phyloP scores from a whole-genome alignment of 2,329 filamentous ascomycete species.

The Fusarium agapanthi region DNA sequence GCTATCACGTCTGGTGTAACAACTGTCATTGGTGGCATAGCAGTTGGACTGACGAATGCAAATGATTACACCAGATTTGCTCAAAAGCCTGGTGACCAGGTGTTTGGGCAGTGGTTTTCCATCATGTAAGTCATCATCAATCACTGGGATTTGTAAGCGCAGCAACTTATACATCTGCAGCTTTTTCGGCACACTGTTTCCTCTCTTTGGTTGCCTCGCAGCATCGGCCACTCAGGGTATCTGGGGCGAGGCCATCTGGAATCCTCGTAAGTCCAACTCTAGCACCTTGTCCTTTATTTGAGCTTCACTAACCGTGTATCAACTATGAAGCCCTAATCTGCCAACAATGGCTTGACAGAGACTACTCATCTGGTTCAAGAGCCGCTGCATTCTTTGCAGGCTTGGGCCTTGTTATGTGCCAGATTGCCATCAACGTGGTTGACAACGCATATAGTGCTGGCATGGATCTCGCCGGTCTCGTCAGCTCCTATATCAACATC shows the following conservation, averaged over 20 bases:
- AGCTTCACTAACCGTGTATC: background rate
- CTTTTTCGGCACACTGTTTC: background rate
- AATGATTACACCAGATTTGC: background rate
- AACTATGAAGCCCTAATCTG: background rate
- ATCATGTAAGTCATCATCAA: background rate
- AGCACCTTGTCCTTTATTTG: fast-evolving
- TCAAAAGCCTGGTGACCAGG: background rate
- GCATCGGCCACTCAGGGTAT: background rate
- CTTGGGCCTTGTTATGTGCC: background rate
- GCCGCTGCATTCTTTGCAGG: background rate
- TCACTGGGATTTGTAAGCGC: fast-evolving
- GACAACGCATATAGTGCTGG: background rate
- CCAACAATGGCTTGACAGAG: background rate
- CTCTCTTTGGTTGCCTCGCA: background rate
- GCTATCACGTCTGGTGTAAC: background rate
- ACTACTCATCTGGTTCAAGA: background rate
- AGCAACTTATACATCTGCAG: background rate
- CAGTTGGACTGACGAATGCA: background rate
- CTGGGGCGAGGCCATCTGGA: background rate
- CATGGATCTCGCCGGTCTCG: background rate
- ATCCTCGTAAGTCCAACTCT: background rate
- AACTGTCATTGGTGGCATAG: background rate
- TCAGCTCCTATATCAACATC: background rate
- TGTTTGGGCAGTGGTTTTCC: background rate
- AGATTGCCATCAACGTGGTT: background rate